Evolutionary conservation across 1,284 basidiomycete genomes (phyloP).

Genomic region (Austropuccinia psidii): DNA sequence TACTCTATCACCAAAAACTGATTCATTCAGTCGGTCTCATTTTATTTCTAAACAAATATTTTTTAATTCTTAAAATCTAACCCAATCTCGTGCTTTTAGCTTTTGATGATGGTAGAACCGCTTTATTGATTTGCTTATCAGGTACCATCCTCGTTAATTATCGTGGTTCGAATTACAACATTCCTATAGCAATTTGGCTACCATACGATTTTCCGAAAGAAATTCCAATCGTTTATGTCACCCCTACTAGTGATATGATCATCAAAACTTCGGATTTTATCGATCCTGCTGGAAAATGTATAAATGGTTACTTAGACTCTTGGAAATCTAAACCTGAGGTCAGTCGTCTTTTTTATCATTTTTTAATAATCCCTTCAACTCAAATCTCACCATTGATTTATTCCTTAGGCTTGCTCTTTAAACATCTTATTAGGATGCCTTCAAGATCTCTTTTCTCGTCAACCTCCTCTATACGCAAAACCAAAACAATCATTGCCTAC

Average conservation of each 20-base stretch:
- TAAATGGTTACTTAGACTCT: conserved; percentile 60
- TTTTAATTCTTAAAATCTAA: background rate
- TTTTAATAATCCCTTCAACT: background rate
- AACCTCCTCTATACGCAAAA: conserved; percentile 86
- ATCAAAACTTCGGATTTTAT: conserved; percentile 67
- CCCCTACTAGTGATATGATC: conserved; percentile 86
- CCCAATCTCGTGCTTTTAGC: conserved; percentile 52
- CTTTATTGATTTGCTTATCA: conserved; percentile 78
- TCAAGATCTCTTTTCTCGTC: conserved; percentile 69
- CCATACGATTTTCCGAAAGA: conserved; percentile 68
- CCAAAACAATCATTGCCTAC: conserved; percentile 49
- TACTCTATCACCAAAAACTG: conserved; percentile 75
- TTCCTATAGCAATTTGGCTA: conserved; percentile 84
- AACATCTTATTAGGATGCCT: conserved; percentile 61
- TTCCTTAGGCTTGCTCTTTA: conserved; percentile 60
- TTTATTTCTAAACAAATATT: conserved; percentile 41
- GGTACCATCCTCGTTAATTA: conserved; percentile 84
- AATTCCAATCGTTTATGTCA: conserved; percentile 85
- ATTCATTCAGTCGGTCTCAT: conserved; percentile 71
- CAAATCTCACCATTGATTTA: background rate
- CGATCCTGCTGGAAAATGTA: conserved; percentile 72
- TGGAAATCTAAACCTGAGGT: conserved; percentile 85
- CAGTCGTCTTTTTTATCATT: conserved; percentile 42
- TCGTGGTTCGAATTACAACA: conserved; percentile 74
- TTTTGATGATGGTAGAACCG: conserved; percentile 87